Evolutionary conservation across 2,329 filamentous ascomycete species (phyloP), one percentile per base, ranked within the genome.

Genomic region (Fusarium nurragi): DNA sequence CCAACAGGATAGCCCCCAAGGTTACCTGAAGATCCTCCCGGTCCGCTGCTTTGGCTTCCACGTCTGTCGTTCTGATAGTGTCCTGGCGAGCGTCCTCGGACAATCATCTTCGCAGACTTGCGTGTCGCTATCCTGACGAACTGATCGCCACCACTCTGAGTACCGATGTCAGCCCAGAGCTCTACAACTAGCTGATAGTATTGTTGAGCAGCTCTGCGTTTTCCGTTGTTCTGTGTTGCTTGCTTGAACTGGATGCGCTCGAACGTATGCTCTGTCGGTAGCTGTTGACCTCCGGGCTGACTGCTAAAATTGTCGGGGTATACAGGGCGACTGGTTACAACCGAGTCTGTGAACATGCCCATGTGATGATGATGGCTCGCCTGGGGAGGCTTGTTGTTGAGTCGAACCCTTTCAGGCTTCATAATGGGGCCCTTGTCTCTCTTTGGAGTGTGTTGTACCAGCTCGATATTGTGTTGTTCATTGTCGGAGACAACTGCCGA

Each of bases 241-340:
- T 92, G 92, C 76, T 97, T 96, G 84, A 97, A 97, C 71, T 97
- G 93, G 48, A 97, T 95, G 12, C 94, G 88, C 74, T 97, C 93
- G 74, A 96, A 97, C 0, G 84, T 87, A 64, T 87, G 83, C 67
- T 88, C 85, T 8, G 79, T 84, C 6, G 83, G 80, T 16, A 79
- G 77, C 73, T 44, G 74, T 66, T 80, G 77, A 30, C 76, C 69
- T 22, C 69, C 63, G 3, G 69, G 54, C 26, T 74, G 72, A 25
- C 66, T 50, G 23, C 60, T 65, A 58, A 81, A 79, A 49, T 73
- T 72, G 58, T 81, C 80, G 2, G 82, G 77, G 65, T 84, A 86
- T 65, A 60, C 58, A 54, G 67, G 54, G 59, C 61, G 72, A 49
- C 36, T 70, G 58, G 61, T 52, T 41, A 48, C 69, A 47, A 57